Evolutionary conservation across 768 basidiomycete species (phyloP).

Genomic region (Lactarius vividus): DNA sequence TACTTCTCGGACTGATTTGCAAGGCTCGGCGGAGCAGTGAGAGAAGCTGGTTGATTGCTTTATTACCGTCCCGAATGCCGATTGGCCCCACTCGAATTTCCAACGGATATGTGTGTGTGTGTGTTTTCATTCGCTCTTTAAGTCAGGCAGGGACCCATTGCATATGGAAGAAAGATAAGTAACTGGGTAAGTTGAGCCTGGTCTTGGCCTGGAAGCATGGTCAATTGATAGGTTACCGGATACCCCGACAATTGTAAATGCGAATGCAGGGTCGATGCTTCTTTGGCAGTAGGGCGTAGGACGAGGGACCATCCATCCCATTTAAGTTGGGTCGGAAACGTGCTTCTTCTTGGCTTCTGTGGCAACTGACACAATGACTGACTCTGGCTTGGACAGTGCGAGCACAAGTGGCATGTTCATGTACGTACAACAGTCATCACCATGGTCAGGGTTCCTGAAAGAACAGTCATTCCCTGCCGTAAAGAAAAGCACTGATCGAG

Average conservation of each 20-base stretch:
- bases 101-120: neutral
- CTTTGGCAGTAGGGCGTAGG: neutral
- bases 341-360: neutral
- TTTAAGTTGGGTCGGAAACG: neutral
- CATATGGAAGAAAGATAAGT: too few species aligned
- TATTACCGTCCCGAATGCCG: neutral
- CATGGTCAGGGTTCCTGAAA: slow-evolving; percentile 3
- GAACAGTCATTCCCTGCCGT: neutral
- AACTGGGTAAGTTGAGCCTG: too few species aligned
- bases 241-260: neutral
- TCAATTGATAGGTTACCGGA: neutral
- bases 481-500: slow-evolving; percentile 8
- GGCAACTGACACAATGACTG: neutral
- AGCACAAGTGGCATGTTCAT: too few species aligned
- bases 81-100: neutral
- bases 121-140: neutral
- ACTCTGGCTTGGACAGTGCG: too few species aligned
- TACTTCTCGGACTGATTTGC: neutral
- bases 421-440: neutral
- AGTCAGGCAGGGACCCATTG: neutral
- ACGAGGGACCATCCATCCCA: neutral
- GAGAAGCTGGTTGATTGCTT: neutral
- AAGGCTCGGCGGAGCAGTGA: neutral
- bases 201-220: neutral
- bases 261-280: neutral